Percentiles rank a stretch among this genome's conserved stretches.
Conservation (phyloP, 2,329 filamentous ascomycete species). For the Apiospora kogelbergensis region DNA sequence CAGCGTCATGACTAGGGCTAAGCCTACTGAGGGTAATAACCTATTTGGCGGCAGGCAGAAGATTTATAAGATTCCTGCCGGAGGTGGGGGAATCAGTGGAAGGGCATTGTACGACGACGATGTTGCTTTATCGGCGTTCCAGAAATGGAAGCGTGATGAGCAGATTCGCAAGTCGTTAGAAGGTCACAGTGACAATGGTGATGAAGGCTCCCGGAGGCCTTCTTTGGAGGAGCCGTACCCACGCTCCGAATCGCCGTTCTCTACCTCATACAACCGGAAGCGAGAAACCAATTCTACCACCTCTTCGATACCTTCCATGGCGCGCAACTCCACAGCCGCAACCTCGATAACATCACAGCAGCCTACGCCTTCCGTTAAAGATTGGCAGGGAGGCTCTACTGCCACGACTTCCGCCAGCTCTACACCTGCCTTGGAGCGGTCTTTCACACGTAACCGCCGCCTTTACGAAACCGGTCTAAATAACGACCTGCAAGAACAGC, state of each 20-base stretch:
- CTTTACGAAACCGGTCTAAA: slow-evolving; percentile 83
- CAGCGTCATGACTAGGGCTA: slow-evolving; percentile 81
- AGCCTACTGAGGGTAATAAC: slow-evolving; percentile 86
- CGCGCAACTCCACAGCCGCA: slow-evolving; percentile 80
- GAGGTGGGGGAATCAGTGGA: slow-evolving; percentile 52
- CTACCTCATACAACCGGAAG: slow-evolving; percentile 68
- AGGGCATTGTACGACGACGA: slow-evolving; percentile 84
- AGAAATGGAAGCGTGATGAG: slow-evolving; percentile 67
- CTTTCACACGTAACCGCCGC: slow-evolving; percentile 68
- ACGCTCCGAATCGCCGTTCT: slow-evolving; percentile 56
- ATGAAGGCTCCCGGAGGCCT: slow-evolving; percentile 34
- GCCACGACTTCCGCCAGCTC: slow-evolving; percentile 37
- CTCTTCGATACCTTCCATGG: slow-evolving; percentile 66
- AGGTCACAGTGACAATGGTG: slow-evolving; percentile 37
- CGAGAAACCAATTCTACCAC: slow-evolving; percentile 85
- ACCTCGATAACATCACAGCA: slow-evolving; percentile 82
- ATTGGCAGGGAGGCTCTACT: slow-evolving; percentile 43
- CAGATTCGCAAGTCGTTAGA: slow-evolving; percentile 48
- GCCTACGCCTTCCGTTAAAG: slow-evolving; percentile 50
- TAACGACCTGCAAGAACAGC: slow-evolving; percentile 78
- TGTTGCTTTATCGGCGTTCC: slow-evolving; percentile 78
- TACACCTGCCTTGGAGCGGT: slow-evolving; percentile 57
- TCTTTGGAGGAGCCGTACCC: slow-evolving; percentile 38
- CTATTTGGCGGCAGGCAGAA: slow-evolving; percentile 95
- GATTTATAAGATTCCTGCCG: slow-evolving; percentile 78